Conservation (phyloP, 2,329 filamentous ascomycete species). For the Ophiosphaerella narmari region DNA sequence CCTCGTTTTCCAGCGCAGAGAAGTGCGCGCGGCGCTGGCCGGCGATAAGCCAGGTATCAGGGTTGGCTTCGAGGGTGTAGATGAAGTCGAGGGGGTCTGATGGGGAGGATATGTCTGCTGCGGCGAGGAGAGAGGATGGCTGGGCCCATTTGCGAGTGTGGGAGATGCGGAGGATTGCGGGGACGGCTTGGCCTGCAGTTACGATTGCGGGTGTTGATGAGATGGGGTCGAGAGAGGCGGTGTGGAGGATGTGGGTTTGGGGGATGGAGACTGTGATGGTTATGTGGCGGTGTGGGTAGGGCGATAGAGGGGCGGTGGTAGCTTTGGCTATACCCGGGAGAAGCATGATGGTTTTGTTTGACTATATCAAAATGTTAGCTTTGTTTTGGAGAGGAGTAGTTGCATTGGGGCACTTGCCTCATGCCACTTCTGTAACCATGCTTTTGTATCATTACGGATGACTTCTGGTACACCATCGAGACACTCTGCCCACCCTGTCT, state of each 20-base stretch:
- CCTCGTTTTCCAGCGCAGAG: conserved; percentile 56
- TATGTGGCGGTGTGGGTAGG: conserved; percentile 64
- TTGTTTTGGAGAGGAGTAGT: background rate
- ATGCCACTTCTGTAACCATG: conserved; percentile 64
- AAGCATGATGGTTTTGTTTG: conserved; percentile 32
- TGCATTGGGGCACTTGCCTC: conserved; percentile 46
- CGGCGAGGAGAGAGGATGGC: conserved; percentile 23
- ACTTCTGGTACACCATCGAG: conserved; percentile 56
- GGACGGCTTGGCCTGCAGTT: conserved; percentile 67
- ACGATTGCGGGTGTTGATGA: conserved; percentile 47
- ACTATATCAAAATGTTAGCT: conserved; percentile 26
- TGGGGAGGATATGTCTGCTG: conserved; percentile 31
- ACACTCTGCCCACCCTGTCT: conserved; percentile 59
- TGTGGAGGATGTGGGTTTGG: conserved; percentile 80
- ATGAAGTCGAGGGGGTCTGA: conserved; percentile 70
- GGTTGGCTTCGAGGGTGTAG: conserved; percentile 77
- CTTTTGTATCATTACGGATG: conserved; percentile 50
- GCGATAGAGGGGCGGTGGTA: conserved; percentile 29
- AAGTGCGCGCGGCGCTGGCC: conserved; percentile 82
- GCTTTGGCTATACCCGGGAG: conserved; percentile 7
- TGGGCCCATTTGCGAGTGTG: conserved; percentile 61
- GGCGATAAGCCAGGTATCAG: conserved; percentile 83
- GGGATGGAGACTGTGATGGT: conserved; percentile 90
- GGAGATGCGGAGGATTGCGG: conserved; percentile 63
- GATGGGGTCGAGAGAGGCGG: conserved; percentile 64